Conservation (phyloP, 495 filamentous ascomycete species). For the Penicillium dipodomyicola region DNA sequence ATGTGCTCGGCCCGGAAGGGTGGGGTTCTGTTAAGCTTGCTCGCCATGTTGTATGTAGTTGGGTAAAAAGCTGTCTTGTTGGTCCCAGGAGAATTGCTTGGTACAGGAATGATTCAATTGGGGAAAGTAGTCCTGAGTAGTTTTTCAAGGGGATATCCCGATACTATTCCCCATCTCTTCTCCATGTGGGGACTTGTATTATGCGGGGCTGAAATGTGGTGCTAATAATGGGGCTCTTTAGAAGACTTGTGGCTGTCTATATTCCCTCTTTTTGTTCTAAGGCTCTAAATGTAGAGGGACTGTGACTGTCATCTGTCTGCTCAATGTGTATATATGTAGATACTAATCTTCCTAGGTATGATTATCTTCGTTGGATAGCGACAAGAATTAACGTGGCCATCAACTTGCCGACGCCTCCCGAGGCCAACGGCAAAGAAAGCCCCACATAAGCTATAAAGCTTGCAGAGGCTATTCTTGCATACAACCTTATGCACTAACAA, state of each 20-base stretch:
- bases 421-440: too few relatives aligned
- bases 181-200: not conserved
- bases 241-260: too few relatives aligned
- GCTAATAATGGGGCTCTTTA: slow-evolving; percentile 1
- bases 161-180: not conserved
- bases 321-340: not conserved
- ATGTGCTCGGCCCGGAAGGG: slow-evolving; percentile 73
- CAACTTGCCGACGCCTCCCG: too few relatives aligned
- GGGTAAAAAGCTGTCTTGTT: not conserved
- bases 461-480: not conserved
- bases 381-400: not conserved
- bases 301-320: not conserved
- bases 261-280: not conserved
- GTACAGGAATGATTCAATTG: not conserved
- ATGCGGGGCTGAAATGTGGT: not conserved
- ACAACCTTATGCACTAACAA: not conserved
- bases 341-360: not conserved
- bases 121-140: not conserved
- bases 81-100: not conserved
- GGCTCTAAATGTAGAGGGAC: not conserved
- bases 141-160: too few relatives aligned
- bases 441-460: not conserved
- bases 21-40: slow-evolving; percentile 36
- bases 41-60: slow-evolving; percentile 16
- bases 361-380: not conserved